Evolutionary conservation across 2,329 filamentous ascomycete genomes (phyloP).

Genomic region (Colletotrichum sublineola): DNA sequence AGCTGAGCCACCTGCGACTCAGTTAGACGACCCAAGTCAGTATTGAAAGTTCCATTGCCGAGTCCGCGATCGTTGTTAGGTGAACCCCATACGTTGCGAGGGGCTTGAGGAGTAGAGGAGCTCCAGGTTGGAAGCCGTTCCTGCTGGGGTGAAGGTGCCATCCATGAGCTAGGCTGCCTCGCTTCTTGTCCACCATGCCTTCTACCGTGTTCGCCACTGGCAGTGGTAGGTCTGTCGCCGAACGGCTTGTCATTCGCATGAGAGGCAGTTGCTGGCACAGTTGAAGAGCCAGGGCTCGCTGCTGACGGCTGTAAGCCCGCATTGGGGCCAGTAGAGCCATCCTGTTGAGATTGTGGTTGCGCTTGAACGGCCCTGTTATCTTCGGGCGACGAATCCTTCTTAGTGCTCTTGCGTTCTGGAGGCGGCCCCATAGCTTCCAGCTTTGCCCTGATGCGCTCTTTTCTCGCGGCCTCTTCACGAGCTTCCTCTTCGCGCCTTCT

Average conservation of each 20-base stretch:
- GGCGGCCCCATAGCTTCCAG: conserved; percentile 77
- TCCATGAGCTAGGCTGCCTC: conserved; percentile 45
- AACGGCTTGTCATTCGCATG: conserved; percentile 26
- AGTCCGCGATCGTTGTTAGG: conserved; percentile 79
- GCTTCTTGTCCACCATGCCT: conserved; percentile 41
- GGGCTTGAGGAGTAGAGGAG: conserved; percentile 56
- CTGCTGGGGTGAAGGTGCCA: conserved; percentile 47
- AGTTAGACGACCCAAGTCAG: conserved; percentile 67
- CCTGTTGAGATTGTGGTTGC: conserved; percentile 44
- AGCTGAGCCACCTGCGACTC: conserved; percentile 51
- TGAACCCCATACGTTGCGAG: conserved; percentile 80
- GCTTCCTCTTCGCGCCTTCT: conserved; percentile 77
- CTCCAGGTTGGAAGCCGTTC: conserved; percentile 68
- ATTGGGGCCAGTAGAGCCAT: conserved; percentile 34
- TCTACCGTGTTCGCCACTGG: conserved; percentile 37
- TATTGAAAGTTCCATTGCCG: conserved; percentile 82
- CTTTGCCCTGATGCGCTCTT: conserved; percentile 79
- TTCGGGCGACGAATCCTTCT: conserved; percentile 62
- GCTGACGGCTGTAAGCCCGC: conserved; percentile 29
- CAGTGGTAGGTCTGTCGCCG: conserved; percentile 25
- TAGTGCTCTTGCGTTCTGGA: conserved; percentile 70
- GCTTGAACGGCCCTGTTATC: conserved; percentile 55
- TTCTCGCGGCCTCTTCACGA: conserved; percentile 78
- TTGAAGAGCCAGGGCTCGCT: conserved; percentile 22
- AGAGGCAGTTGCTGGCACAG: conserved; percentile 6